These are phyloP conservation scores for Plasmodium coatneyi DNA, from an alignment of 169 alveolate species.

Conservation along the genomic window DNA sequence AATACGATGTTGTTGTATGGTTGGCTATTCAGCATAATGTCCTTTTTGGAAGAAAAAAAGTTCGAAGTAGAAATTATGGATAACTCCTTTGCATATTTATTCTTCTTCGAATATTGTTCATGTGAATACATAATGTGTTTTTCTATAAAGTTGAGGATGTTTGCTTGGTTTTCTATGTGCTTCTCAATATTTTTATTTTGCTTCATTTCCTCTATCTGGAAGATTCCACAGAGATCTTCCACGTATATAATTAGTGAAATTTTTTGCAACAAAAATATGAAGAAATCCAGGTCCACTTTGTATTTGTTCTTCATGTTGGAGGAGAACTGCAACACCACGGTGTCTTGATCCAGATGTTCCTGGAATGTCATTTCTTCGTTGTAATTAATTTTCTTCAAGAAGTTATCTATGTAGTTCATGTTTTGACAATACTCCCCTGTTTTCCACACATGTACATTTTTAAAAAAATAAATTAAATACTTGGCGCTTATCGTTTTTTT, in stretches of 20 bases:
- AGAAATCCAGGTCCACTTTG: slow-evolving; percentile 4
- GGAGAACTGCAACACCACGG: background rate
- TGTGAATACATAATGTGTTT: background rate
- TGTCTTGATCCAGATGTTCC: background rate
- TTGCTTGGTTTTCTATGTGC: background rate
- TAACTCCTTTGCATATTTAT: slow-evolving; percentile 48
- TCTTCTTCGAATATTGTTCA: slow-evolving; percentile 25
- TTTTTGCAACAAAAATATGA: slow-evolving; percentile 60
- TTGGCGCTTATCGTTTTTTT: slow-evolving; percentile 32
- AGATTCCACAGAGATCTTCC: slow-evolving; percentile 35
- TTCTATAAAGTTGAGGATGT: slow-evolving; percentile 1
- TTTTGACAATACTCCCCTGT: slow-evolving; percentile 8
- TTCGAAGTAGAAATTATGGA: slow-evolving; percentile 17
- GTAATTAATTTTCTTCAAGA: background rate
- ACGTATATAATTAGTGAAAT: slow-evolving; percentile 40
- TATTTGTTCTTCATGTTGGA: background rate
- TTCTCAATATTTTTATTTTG: background rate
- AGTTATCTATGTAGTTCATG: slow-evolving; percentile 7
- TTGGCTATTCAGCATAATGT: background rate
- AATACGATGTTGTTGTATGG: slow-evolving; percentile 60
- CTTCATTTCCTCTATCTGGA: background rate
- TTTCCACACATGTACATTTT: slow-evolving; percentile 43
- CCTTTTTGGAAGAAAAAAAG: slow-evolving; percentile 51
- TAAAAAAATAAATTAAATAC: slow-evolving; percentile 46
- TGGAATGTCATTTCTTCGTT: slow-evolving; percentile 11